These are phyloP conservation scores for Abortiporus biennis DNA, from an alignment of 1,284 basidiomycete species.

Conservation along the genomic window DNA sequence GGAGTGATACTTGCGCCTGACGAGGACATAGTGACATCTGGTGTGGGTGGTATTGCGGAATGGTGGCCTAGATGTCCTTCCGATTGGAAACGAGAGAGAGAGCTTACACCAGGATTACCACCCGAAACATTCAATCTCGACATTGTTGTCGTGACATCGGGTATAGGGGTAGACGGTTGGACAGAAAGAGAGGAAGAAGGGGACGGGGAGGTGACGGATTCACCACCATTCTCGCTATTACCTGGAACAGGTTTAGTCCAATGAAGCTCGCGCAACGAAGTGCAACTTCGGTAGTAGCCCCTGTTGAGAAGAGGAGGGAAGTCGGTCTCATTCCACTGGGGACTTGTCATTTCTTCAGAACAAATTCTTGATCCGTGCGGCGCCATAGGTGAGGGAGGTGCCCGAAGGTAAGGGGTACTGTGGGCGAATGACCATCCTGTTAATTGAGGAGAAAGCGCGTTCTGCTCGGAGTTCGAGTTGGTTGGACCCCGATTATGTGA, in stretches of 20 bases:
- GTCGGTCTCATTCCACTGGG: slow-evolving; percentile 31
- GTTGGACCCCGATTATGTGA: background rate
- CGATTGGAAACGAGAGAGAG: background rate
- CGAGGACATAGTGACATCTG: slow-evolving; percentile 40
- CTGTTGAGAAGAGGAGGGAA: too few species aligned
- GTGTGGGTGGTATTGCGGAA: slow-evolving; percentile 33
- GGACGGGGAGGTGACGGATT: slow-evolving; percentile 2
- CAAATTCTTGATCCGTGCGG: background rate
- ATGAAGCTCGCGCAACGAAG: too few species aligned
- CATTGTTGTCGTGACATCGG: too few species aligned
- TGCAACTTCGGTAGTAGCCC: too few species aligned
- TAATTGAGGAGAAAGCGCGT: slow-evolving; percentile 1
- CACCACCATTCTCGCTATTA: slow-evolving; percentile 6
- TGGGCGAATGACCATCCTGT: slow-evolving; percentile 7
- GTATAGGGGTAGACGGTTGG: slow-evolving; percentile 7
- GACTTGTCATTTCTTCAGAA: too few species aligned
- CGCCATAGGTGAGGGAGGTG: background rate
- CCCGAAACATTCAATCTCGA: too few species aligned
- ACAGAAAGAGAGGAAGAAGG: slow-evolving; percentile 11
- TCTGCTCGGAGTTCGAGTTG: background rate
- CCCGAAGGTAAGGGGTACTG: slow-evolving; percentile 5
- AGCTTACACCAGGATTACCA: too few species aligned
- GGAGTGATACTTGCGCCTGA: slow-evolving; percentile 44
- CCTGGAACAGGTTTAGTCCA: slow-evolving; percentile 10
- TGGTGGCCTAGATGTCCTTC: slow-evolving; percentile 5